Percentiles rank a stretch among this genome's conserved stretches.
phyloP scores from a whole-genome alignment of 495 filamentous ascomycete species.

The Hypoxylon fuscum region DNA sequence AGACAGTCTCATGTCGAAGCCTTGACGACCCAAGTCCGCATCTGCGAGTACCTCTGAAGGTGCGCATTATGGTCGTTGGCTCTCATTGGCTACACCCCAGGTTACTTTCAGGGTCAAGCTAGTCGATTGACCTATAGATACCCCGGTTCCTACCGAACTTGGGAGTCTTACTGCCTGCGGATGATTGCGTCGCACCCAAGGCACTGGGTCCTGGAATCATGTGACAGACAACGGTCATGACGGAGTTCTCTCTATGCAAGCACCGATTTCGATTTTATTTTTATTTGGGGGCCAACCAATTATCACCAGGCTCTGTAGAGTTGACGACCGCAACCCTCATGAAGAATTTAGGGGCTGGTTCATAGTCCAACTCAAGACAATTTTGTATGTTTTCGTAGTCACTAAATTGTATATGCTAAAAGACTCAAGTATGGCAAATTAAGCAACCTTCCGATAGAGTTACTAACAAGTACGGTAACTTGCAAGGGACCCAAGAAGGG shows the following conservation, averaged over 20 bases:
- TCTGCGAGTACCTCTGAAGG: slow-evolving; percentile 46
- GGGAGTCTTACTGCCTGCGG: slow-evolving; percentile 36
- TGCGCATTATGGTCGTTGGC: slow-evolving; percentile 24
- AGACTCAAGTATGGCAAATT: slow-evolving; percentile 12
- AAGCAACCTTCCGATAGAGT: neutral
- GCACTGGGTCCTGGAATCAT: slow-evolving; percentile 44
- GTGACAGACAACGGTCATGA: slow-evolving; percentile 37
- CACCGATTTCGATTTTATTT: slow-evolving; percentile 15
- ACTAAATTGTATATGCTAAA: neutral
- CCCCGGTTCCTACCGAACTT: slow-evolving; percentile 37
- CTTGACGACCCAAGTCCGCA: slow-evolving; percentile 46
- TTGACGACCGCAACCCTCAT: slow-evolving; percentile 16
- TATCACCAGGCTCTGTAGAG: slow-evolving; percentile 26
- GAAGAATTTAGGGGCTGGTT: slow-evolving; percentile 6
- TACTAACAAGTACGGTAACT: slow-evolving; percentile 22
- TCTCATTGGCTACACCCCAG: slow-evolving; percentile 34
- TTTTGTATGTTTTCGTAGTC: neutral
- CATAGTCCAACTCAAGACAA: slow-evolving; percentile 3
- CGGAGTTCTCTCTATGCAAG: slow-evolving; percentile 18
- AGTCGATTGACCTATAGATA: slow-evolving; percentile 42
- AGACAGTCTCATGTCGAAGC: slow-evolving; percentile 48
- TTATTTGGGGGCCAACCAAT: slow-evolving; percentile 34
- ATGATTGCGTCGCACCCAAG: slow-evolving; percentile 41
- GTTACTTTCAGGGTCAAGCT: slow-evolving; percentile 15
- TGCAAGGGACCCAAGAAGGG: slow-evolving; percentile 25